Evolutionary conservation across 2,329 filamentous ascomycete genomes (phyloP).

Genomic region (Xenoacremonium recifei): DNA sequence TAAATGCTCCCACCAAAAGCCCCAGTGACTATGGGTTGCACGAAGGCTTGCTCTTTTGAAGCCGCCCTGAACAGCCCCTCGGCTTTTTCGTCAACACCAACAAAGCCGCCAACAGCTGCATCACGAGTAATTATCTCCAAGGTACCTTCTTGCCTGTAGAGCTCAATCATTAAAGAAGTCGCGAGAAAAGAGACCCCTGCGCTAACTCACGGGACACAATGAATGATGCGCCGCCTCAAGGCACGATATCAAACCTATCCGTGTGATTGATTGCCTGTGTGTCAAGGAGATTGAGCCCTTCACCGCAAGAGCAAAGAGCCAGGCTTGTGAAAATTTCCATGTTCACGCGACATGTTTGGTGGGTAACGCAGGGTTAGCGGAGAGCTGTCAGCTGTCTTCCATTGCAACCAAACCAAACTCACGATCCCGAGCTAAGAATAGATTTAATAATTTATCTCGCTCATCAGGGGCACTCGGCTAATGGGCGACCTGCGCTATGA

Average conservation of each 20-base stretch:
- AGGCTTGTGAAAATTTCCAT: not conserved
- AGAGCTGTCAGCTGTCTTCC: not conserved
- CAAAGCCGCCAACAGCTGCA: too few species aligned
- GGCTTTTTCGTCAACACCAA: too few species aligned
- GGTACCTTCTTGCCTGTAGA: too few species aligned
- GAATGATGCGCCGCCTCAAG: not conserved
- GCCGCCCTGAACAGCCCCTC: too few species aligned
- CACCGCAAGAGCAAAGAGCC: not conserved
- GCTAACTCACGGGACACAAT: too few species aligned
- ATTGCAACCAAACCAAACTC: too few species aligned
- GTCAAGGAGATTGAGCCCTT: not conserved
- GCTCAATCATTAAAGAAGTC: too few species aligned
- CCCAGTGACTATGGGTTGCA: too few species aligned
- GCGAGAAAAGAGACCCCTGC: too few species aligned
- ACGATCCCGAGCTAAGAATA: not conserved
- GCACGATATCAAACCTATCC: not conserved
- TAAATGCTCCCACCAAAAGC: too few species aligned
- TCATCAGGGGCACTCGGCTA: not conserved
- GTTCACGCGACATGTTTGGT: not conserved
- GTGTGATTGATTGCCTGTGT: not conserved
- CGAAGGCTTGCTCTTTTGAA: too few species aligned
- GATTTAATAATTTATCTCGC: not conserved
- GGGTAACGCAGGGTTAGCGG: not conserved
- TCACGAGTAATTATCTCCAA: too few species aligned
- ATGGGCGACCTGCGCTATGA: not conserved